A percentile compares a stretch with the other conserved stretches of the same genome.
These are phyloP conservation scores for Rhodotorula sphaerocarpa DNA, from an alignment of 768 basidiomycete species.

Conservation along the genomic window DNA sequence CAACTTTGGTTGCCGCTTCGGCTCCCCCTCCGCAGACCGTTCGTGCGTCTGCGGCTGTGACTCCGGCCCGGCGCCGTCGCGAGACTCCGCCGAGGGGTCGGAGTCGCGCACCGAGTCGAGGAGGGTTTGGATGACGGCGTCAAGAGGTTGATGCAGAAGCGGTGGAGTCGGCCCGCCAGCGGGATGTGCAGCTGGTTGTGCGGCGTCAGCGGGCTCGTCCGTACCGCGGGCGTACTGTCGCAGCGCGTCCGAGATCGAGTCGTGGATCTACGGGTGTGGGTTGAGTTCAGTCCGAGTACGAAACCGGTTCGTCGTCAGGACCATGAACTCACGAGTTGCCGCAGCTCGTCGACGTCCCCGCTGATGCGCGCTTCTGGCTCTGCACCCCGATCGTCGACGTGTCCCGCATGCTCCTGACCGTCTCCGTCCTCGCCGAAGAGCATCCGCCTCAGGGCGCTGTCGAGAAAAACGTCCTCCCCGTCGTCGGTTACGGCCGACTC, in stretches of 20 bases:
- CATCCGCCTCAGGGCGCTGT: conserved; percentile 10
- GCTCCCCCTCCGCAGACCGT: neutral
- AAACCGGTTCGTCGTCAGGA: fast-evolving
- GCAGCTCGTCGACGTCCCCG: neutral
- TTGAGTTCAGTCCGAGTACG: neutral
- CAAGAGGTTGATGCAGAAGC: neutral
- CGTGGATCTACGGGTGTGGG: neutral
- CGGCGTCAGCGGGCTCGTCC: neutral
- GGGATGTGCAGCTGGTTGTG: neutral
- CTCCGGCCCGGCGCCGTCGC: no score
- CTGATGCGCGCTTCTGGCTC: neutral
- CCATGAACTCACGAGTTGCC: no score
- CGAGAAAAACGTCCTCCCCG: conserved; percentile 9
- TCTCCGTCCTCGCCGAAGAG: neutral
- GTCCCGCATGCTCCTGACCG: neutral
- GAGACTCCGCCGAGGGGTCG: no score
- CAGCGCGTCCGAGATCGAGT: neutral
- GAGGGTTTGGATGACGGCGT: neutral
- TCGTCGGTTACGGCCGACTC: conserved; percentile 6
- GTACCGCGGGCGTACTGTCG: neutral
- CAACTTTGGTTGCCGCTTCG: neutral
- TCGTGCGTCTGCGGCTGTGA: neutral
- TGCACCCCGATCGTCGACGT: neutral
- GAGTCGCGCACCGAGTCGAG: neutral
- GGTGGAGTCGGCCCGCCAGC: neutral